Percentiles rank a stretch among this genome's conserved stretches.
Evolutionary conservation across 495 filamentous ascomycete species (phyloP).

Genomic region (Bacidia gigantensis): DNA sequence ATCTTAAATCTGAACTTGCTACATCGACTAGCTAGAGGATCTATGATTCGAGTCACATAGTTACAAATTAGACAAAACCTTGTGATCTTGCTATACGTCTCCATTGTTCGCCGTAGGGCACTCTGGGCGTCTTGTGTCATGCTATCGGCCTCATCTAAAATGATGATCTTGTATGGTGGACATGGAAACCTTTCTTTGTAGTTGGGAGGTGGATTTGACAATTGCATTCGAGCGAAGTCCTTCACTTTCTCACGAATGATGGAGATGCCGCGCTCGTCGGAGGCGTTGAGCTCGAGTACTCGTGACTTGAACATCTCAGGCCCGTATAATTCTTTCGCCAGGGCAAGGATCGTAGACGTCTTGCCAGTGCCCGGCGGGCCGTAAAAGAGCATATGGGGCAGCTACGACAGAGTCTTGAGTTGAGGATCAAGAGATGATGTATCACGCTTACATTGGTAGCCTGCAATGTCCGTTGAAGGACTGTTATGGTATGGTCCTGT

Average conservation of each 20-base stretch:
- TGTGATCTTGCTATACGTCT: constrained; percentile 92
- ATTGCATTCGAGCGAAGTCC: constrained; percentile 88
- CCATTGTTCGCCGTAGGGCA: constrained; percentile 88
- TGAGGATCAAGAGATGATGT: neutral
- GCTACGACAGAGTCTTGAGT: constrained; percentile 29
- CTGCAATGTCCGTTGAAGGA: constrained; percentile 85
- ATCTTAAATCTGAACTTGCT: constrained; percentile 98
- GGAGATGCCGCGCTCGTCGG: constrained; percentile 92
- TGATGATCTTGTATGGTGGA: constrained; percentile 96
- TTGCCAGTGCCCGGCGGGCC: constrained; percentile 96
- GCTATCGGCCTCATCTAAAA: constrained; percentile 92
- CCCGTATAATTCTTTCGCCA: constrained; percentile 94
- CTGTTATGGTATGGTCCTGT: constrained; percentile 91
- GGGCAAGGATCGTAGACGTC: constrained; percentile 92
- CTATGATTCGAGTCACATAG: constrained; percentile 96
- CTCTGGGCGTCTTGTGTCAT: constrained; percentile 99
- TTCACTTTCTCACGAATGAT: constrained; percentile 99
- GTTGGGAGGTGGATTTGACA: constrained; percentile 61
- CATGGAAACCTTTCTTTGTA: constrained; percentile 75
- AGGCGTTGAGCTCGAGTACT: constrained; percentile 96
- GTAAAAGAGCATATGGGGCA: constrained; percentile 99
- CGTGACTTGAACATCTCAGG: constrained; percentile 86
- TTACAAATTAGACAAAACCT: constrained; percentile 97
- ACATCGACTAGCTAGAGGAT: constrained; percentile 82
- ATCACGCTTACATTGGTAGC: constrained; percentile 60